Conservation (phyloP, 2,329 filamentous ascomycete species). For the Trichophyton schoenleinii region DNA sequence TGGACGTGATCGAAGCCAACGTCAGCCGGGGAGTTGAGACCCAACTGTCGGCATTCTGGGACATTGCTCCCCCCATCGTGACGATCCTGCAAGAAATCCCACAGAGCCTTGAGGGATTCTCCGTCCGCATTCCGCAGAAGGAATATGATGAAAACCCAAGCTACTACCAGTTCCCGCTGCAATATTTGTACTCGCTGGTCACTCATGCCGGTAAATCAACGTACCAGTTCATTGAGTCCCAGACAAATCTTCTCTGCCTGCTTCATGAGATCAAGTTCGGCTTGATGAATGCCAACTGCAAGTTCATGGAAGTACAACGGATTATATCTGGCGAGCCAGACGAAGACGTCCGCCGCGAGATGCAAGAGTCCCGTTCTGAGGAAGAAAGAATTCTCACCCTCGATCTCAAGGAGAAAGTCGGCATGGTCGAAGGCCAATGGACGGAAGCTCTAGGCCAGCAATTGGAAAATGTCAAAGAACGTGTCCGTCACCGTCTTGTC, state of each 20-base stretch:
- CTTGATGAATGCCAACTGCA: constrained; percentile 55
- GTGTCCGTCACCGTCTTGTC: constrained; percentile 60
- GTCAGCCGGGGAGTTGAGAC: constrained; percentile 79
- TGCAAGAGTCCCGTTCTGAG: constrained; percentile 46
- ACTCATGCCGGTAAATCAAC: constrained; percentile 82
- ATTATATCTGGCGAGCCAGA: constrained; percentile 33
- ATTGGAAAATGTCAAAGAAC: constrained; percentile 58
- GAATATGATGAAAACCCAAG: constrained; percentile 79
- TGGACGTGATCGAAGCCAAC: constrained; percentile 67
- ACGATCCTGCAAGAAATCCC: constrained; percentile 72
- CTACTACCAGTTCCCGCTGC: constrained; percentile 68
- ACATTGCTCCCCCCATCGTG: constrained; percentile 76
- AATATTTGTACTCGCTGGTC: constrained; percentile 79
- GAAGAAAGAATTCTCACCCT: constrained; percentile 63
- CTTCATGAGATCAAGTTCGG: constrained; percentile 81
- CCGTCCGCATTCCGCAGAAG: constrained; percentile 60
- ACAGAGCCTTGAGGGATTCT: constrained; percentile 42
- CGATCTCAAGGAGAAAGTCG: constrained; percentile 87
- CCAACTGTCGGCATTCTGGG: constrained; percentile 92
- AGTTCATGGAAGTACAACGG: constrained; percentile 55
- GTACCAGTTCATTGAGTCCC: constrained; percentile 92
- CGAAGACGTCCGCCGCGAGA: constrained; percentile 34
- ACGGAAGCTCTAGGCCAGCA: constrained; percentile 68
- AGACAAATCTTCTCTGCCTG: constrained; percentile 80
- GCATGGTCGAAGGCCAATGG: constrained; percentile 86